A percentile compares a stretch with the other conserved stretches of the same genome.
Conservation (phyloP, 306 rosid genomes). For the Cicer judaicum region DNA sequence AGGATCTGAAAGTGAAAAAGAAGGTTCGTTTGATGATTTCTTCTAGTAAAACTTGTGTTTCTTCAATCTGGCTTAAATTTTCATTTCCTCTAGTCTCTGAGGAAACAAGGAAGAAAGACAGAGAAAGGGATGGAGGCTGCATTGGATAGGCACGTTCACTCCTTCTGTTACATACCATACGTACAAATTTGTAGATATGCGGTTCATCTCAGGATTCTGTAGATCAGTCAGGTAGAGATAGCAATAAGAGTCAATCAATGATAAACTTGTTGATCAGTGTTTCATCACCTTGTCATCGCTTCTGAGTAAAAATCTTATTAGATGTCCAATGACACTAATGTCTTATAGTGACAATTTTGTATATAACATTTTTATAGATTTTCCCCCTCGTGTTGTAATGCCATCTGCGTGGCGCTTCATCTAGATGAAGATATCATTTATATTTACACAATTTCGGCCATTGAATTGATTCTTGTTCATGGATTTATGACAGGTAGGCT, state of each 20-base stretch:
- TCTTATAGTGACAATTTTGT: conserved; percentile 39
- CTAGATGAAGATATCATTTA: neutral
- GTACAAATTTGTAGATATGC: conserved; percentile 50
- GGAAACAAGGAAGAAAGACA: conserved; percentile 37
- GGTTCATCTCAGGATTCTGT: conserved; percentile 47
- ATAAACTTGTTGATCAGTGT: conserved; percentile 42
- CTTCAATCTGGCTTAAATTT: conserved; percentile 51
- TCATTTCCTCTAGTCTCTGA: conserved; percentile 33
- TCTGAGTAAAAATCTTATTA: conserved; percentile 30
- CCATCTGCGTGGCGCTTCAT: conserved; percentile 16
- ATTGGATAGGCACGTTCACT: conserved; percentile 41
- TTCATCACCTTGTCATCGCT: conserved; percentile 37
- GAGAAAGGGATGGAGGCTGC: conserved; percentile 33
- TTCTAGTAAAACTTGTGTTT: conserved; percentile 66
- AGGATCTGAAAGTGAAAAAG: conserved; percentile 77
- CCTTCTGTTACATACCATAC: conserved; percentile 36
- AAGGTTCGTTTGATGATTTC: conserved; percentile 83
- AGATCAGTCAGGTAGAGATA: conserved; percentile 53
- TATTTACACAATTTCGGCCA: neutral
- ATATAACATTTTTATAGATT: conserved; percentile 34
- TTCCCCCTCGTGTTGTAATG: conserved; percentile 6
- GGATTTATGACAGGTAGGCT: conserved; percentile 5
- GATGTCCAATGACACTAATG: conserved; percentile 35
- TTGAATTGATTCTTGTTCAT: conserved; percentile 5
- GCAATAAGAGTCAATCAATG: conserved; percentile 37